A percentile compares a stretch with the other conserved stretches of the same genome.
phyloP scores from a whole-genome alignment of 2,329 filamentous ascomycete genomes.

The Fusarium circinatum region DNA sequence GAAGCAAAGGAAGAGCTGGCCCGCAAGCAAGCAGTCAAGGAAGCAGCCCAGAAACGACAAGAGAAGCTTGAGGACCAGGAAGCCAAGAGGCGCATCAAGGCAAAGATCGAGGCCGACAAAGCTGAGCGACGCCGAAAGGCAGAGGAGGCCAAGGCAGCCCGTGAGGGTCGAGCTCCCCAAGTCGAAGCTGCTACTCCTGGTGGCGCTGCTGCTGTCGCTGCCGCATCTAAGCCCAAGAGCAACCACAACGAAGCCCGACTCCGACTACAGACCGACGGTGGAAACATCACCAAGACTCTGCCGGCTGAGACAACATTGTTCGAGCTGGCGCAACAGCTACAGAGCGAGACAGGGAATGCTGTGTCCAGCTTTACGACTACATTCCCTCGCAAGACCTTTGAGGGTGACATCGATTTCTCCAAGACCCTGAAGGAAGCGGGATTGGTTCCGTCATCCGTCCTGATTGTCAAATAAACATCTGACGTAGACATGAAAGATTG shows the following conservation, averaged over 20 bases:
- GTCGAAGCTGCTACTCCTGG: constrained; percentile 57
- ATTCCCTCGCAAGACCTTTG: constrained; percentile 86
- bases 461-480: constrained; percentile 73
- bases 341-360: constrained; percentile 74
- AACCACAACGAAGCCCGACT: constrained; percentile 84
- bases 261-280: constrained; percentile 77
- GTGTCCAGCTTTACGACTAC: constrained; percentile 85
- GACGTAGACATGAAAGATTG: neutral
- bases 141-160: constrained; percentile 83
- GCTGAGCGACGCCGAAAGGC: constrained; percentile 86
- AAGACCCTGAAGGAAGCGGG: constrained; percentile 94
- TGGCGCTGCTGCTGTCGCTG: constrained; percentile 59
- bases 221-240: constrained; percentile 69
- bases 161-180: constrained; percentile 75
- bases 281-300: constrained; percentile 87
- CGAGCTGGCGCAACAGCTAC: constrained; percentile 83
- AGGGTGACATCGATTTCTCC: constrained; percentile 77
- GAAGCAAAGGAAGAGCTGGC: constrained; percentile 90
- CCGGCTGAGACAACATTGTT: constrained; percentile 92
- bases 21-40: constrained; percentile 91
- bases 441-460: constrained; percentile 86
- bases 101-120: constrained; percentile 95
- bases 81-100: constrained; percentile 88
- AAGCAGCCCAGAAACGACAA: constrained; percentile 83
- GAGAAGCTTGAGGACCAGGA: constrained; percentile 89